Conservation (phyloP, 495 filamentous ascomycete genomes). For the Talaromyces stipitatus region DNA sequence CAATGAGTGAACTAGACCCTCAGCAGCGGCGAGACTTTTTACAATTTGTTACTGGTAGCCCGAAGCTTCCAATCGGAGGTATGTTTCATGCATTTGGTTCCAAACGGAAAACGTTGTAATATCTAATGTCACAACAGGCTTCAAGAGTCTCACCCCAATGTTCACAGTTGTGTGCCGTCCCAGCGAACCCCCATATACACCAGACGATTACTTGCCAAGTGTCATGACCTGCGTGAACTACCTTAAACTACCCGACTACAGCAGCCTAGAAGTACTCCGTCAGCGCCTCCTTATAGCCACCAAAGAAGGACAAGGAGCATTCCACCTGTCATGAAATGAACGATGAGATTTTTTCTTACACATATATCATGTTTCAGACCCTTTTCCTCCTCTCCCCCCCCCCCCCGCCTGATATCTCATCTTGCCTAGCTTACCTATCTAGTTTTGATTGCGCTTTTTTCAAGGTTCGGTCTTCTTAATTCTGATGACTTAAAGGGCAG, state of each 20-base stretch:
- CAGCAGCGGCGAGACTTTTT: constrained; percentile 86
- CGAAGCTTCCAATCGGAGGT: constrained; percentile 98
- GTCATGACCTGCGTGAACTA: constrained; percentile 99
- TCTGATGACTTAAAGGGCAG: background rate
- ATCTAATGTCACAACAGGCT: constrained; percentile 51
- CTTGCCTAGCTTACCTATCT: background rate
- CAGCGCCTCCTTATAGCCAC: constrained; percentile 76
- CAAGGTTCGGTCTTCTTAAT: background rate
- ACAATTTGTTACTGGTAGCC: constrained; percentile 97
- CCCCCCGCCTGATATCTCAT: background rate
- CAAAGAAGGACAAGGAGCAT: constrained; percentile 96
- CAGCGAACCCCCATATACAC: constrained; percentile 86
- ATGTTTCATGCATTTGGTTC: constrained; percentile 23
- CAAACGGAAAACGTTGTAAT: constrained; percentile 1
- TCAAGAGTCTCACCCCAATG: constrained; percentile 93
- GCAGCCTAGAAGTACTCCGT: constrained; percentile 64
- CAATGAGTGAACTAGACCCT: constrained; percentile 79
- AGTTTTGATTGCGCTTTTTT: background rate
- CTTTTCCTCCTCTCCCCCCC: too few relatives aligned
- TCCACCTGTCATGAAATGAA: constrained; percentile 72
- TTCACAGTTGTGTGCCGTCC: constrained; percentile 99
- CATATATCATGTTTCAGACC: background rate
- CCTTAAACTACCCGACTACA: constrained; percentile 96
- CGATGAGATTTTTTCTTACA: background rate
- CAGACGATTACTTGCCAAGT: constrained; percentile 94